phyloP scores from a whole-genome alignment of 352 stramenopile species.

The Blastocystis sp. region DNA sequence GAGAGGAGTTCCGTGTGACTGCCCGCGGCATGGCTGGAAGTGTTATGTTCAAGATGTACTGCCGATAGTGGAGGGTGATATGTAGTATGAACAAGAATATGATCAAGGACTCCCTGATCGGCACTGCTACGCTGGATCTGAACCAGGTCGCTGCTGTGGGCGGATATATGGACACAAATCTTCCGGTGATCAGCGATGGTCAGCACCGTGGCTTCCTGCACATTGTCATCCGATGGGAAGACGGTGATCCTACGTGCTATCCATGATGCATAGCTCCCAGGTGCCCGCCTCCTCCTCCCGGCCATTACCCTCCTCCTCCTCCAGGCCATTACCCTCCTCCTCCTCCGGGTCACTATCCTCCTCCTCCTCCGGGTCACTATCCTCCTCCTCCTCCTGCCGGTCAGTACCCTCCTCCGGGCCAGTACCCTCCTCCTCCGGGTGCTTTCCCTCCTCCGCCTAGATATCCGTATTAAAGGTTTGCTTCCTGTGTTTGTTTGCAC shows the following conservation, averaged over 20 bases:
- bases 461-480: slow-evolving; percentile 13
- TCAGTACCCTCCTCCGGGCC: slow-evolving; percentile 1
- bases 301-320: too few species aligned
- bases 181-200: not conserved
- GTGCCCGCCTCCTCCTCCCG: not conserved
- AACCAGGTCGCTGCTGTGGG: slow-evolving; percentile 10
- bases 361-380: not conserved
- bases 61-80: not conserved
- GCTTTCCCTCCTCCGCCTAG: slow-evolving; percentile 33
- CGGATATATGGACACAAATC: slow-evolving; percentile 14
- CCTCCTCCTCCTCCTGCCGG: too few species aligned
- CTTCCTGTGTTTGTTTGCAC: too few species aligned
- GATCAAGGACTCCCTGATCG: slow-evolving; percentile 44
- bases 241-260: not conserved
- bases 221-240: not conserved
- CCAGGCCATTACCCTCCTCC: slow-evolving; percentile 3
- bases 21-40: not conserved
- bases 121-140: not conserved
- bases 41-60: slow-evolving; percentile 28
- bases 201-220: not conserved
- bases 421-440: not conserved
- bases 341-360: not conserved
- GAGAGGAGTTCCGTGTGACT: slow-evolving; percentile 2
- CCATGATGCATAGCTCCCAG: not conserved
- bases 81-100: slow-evolving; percentile 63